phyloP scores from a whole-genome alignment of 2,329 filamentous ascomycete species.

The Colletotrichum sp. region DNA sequence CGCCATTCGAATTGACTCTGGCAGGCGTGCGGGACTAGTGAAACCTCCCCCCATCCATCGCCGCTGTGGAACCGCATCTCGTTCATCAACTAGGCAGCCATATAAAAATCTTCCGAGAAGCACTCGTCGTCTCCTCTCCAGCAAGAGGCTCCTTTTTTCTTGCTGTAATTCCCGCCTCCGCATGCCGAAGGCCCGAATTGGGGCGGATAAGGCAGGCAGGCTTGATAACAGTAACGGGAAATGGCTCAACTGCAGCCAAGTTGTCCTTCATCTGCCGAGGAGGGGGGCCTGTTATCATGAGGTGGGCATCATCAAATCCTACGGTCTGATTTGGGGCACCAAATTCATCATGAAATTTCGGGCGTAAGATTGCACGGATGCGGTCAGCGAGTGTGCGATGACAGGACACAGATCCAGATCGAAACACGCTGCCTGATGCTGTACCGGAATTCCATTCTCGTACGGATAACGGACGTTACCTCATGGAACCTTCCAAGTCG shows the following conservation, averaged over 20 bases:
- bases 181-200: not conserved
- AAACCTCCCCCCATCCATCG: not conserved
- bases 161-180: not conserved
- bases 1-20: not conserved
- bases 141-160: not conserved
- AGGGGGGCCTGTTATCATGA: not conserved
- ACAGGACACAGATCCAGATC: not conserved
- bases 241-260: not conserved
- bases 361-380: not conserved
- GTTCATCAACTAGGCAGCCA: slow-evolving; percentile 11
- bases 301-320: not conserved
- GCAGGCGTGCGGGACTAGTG: not conserved
- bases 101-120: not conserved
- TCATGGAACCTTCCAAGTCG: not conserved
- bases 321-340: not conserved
- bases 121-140: not conserved
- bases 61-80: not conserved
- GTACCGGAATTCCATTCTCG: not conserved
- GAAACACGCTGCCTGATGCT: not conserved
- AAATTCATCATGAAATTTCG: not conserved
- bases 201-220: not conserved
- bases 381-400: not conserved
- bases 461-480: not conserved
- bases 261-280: not conserved
- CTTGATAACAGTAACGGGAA: not conserved